Evolutionary conservation across 2,329 filamentous ascomycete genomes (phyloP).

Genomic region (Calonectria henricotiae): DNA sequence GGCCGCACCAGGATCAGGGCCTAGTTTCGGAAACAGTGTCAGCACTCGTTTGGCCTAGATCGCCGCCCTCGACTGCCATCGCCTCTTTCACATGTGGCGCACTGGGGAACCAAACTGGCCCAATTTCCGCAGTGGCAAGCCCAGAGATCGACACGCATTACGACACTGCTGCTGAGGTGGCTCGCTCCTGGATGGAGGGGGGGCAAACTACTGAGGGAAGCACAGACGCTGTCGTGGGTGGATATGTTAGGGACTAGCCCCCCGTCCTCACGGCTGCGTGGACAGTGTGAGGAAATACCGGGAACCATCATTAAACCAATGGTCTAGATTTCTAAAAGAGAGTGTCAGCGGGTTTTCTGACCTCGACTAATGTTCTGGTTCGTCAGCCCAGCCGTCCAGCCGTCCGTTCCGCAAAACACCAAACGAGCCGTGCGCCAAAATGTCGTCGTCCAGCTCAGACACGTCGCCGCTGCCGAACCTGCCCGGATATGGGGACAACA

Average conservation of each 20-base stretch:
- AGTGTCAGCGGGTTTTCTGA: not conserved
- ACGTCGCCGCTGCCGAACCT: constrained; percentile 47
- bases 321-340: not conserved
- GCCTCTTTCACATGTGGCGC: not conserved
- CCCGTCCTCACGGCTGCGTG: not conserved
- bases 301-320: not conserved
- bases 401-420: not conserved
- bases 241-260: not conserved
- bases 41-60: constrained; percentile 12
- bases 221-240: not conserved
- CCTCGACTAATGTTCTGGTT: constrained; percentile 5
- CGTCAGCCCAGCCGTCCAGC: not conserved
- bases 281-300: not conserved
- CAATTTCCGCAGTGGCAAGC: constrained; percentile 24
- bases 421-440: constrained; percentile 10
- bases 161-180: not conserved
- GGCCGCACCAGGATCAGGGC: not conserved
- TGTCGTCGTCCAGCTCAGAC: constrained; percentile 28
- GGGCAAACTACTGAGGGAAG: not conserved
- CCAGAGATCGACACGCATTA: constrained; percentile 7
- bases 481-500: constrained; percentile 51
- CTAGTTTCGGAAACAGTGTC: constrained; percentile 4
- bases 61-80: not conserved
- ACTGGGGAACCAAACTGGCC: not conserved
- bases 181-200: not conserved